Evolutionary conservation across 2,329 filamentous ascomycete genomes (phyloP), one percentile per base, ranked within the genome.

Genomic region (Orbilia javanica): DNA sequence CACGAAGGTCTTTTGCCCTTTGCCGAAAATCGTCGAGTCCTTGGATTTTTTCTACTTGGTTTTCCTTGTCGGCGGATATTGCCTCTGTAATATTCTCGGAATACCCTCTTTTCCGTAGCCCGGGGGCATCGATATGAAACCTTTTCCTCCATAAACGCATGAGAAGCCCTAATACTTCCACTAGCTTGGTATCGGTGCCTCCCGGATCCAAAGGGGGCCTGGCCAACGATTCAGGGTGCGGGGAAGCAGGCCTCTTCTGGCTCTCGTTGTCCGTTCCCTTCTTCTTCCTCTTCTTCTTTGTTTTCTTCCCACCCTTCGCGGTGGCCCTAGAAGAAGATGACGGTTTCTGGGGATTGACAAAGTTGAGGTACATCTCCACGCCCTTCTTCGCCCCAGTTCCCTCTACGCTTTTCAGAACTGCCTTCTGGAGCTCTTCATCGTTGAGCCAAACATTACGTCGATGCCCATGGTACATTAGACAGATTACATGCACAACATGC

Each of bases 401-500:
- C 0, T 92, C 88, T 5, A 97, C 82, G 72, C 93, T 90, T n/a
- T 90, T 89, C 3, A 96, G 87, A 82, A 97, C 86, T 15, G 90
- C 91, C 10, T 90, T 89, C 79, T 96, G 93, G 0, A 96, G 87
- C 79, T 92, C 89, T 2, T 87, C 84, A 81, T 98, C 92, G 80
- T 93, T 93, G 20, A 94, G 85, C 91, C 95, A 98, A 0, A 89
- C 87, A 83, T 98, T 97, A 48, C 93, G 89, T 13, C 96, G 84
- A 0, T 93, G 89, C 82, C 98, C 98, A 83, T 98, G 94, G 87
- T 92, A 97, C 76, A 99, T 88, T 15, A 99, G 86, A 65, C 90
- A 89, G 83, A 96, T 90, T 1, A 98, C 94, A 84, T 99, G 96
- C 80, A 97, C 87, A 81, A 93, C 92, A 84, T 99, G 96, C 0